Percentiles rank a stretch among this genome's conserved stretches.
phyloP scores from a whole-genome alignment of 257 asterid genomes.

The Echium plantagineum region DNA sequence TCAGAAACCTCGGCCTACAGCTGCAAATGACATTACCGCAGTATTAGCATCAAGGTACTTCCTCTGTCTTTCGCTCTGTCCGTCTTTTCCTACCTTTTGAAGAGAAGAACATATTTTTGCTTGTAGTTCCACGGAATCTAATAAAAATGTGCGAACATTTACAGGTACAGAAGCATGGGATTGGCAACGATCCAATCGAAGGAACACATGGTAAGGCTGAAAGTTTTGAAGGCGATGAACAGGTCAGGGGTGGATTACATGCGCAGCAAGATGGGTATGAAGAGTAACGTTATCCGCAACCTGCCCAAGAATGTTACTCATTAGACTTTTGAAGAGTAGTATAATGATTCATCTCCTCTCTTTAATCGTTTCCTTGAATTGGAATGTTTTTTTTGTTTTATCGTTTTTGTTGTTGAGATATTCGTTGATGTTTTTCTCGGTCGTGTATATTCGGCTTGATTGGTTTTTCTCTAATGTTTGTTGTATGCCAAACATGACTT shows the following conservation, averaged over 20 bases:
- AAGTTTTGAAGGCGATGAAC: conserved; percentile 71
- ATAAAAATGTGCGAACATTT: not conserved
- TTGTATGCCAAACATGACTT: no score
- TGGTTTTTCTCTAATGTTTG: no score
- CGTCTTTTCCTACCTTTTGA: not conserved
- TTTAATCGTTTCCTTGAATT: not conserved
- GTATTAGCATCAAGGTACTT: conserved; percentile 58
- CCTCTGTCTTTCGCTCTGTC: not conserved
- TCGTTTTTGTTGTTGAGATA: no score
- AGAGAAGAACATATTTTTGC: not conserved
- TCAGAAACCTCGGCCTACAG: conserved; percentile 79
- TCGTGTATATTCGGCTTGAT: no score
- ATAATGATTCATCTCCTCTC: not conserved
- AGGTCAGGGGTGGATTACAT: conserved; percentile 57
- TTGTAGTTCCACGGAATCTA: not conserved
- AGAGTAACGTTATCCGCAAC: conserved; percentile 84
- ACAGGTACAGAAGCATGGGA: conserved; percentile 87
- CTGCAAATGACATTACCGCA: conserved; percentile 37
- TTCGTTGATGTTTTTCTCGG: no score
- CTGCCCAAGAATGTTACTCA: conserved; percentile 72
- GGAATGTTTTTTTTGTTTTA: not conserved
- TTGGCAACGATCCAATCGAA: conserved; percentile 73
- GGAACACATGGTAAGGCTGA: conserved; percentile 59
- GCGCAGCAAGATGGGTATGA: conserved; percentile 88
- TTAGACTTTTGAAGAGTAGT: conserved; percentile 17